phyloP scores from a whole-genome alignment of 345 rosid species.

The Brassica juncea region DNA sequence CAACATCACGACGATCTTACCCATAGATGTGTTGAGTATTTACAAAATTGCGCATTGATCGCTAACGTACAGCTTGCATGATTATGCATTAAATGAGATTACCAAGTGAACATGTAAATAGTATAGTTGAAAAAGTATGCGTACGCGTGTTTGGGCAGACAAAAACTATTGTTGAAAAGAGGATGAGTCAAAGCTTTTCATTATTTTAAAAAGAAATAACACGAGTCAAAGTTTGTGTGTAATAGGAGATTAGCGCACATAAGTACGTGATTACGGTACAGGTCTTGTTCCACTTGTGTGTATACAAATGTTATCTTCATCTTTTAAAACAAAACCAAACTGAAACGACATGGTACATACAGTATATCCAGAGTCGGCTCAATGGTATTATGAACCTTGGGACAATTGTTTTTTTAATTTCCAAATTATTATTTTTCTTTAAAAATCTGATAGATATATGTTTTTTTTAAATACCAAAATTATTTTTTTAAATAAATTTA shows the following conservation, averaged over 20 bases:
- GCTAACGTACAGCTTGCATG: conserved; percentile 40
- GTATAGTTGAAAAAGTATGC: conserved; percentile 30
- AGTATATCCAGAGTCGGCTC: no score
- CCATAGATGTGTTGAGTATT: conserved; percentile 25
- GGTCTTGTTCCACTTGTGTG: conserved; percentile 23
- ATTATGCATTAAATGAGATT: conserved; percentile 39
- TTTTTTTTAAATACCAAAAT: no score
- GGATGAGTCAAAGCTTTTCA: neutral
- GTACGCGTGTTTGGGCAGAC: conserved; percentile 16
- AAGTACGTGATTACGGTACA: no score
- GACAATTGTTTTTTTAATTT: no score
- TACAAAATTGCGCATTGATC: conserved; percentile 22
- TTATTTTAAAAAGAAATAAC: neutral
- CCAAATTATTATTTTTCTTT: no score
- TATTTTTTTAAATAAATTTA: no score
- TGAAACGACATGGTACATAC: no score
- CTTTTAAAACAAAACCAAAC: no score
- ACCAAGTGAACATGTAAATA: conserved; percentile 34
- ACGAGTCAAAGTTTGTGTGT: conserved; percentile 33
- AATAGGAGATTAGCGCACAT: conserved; percentile 2
- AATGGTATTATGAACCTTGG: no score
- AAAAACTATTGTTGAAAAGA: neutral
- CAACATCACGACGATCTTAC: conserved; percentile 22
- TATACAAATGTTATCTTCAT: neutral
- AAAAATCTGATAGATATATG: no score